Evolutionary conservation across 306 rosid genomes (phyloP), one percentile per base, ranked within the genome.

Genomic region (Quercus variabilis): DNA sequence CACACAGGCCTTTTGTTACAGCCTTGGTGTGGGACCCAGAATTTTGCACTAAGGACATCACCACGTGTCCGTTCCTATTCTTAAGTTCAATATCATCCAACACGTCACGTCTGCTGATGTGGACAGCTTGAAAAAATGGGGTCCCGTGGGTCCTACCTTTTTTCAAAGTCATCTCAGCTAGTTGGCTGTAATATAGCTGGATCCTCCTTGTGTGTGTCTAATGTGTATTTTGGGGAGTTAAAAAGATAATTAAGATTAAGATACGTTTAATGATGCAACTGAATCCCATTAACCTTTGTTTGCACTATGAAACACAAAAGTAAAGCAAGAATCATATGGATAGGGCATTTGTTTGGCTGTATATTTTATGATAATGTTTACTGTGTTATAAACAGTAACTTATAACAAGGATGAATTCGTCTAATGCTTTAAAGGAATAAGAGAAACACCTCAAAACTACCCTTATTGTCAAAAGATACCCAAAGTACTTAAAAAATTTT

Each of bases 91-190:
- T 43, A 18, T 73, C 77, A 69, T 56, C 73, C 55, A 52, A 18
- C 86, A 81, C 79, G 81, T 87, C 85, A 77, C 78, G 78, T 81
- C 71, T 35, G 73, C 70, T 82, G 88, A 82, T 74, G 79, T 82
- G 89, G 76, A 70, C 55, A 3, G 12, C 28, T 25, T 18, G 51
- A 4, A 26, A 4, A 26, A 68, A 62, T 58, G 65, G 82, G 73
- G 46, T 41, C 18, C 12, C 2, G 76, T 70, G 70, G 72, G 82
- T 26, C 74, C 74, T 55, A 18, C 57, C 5, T 6, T 3, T 3
- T 19, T 3, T 58, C 43, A 31, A 25, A 4, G 67, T 51, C 55
- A 19, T 59, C 41, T 62, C 49, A 17, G 64, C 10, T 15, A 7
- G 15, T 25, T 49, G 54, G 54, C 43, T 71, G 56, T 49, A 19